A percentile compares a stretch with the other conserved stretches of the same genome.
These are phyloP conservation scores for Plectosphaerella plurivora DNA, from an alignment of 2,329 filamentous ascomycete genomes.

Conservation along the genomic window DNA sequence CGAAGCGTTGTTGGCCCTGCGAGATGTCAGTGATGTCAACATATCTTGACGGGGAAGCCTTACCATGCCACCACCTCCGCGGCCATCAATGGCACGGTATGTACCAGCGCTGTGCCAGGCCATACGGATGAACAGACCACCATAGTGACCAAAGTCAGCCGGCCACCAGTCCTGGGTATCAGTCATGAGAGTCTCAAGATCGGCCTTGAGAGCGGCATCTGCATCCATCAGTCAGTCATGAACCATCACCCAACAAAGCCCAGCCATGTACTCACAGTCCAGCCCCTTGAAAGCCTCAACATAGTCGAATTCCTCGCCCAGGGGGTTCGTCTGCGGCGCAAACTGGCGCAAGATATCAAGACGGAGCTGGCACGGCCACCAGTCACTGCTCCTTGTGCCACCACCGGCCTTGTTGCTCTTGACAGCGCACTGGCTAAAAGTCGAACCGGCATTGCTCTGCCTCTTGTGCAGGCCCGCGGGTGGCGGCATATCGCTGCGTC, in stretches of 20 bases:
- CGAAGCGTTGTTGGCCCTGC: slow-evolving; percentile 70
- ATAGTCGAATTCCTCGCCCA: slow-evolving; percentile 66
- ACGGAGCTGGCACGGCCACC: slow-evolving; percentile 67
- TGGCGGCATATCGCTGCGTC: not conserved
- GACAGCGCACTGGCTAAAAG: not conserved
- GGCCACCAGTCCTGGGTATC: slow-evolving; percentile 80
- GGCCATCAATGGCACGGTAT: slow-evolving; percentile 70
- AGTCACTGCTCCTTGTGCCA: slow-evolving; percentile 65
- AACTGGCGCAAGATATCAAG: slow-evolving; percentile 73
- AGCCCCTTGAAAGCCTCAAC: slow-evolving; percentile 66
- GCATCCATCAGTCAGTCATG: not conserved
- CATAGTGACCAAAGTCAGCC: slow-evolving; percentile 77
- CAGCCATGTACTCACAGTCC: slow-evolving; percentile 46
- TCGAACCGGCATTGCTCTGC: not conserved
- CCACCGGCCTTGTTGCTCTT: slow-evolving; percentile 46
- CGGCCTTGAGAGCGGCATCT: slow-evolving; percentile 60
- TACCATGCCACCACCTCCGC: slow-evolving; percentile 64
- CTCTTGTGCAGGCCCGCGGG: not conserved
- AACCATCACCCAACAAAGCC: not conserved
- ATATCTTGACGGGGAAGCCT: not conserved
- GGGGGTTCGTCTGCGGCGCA: slow-evolving; percentile 56
- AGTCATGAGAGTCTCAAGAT: slow-evolving; percentile 67
- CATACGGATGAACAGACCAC: slow-evolving; percentile 75
- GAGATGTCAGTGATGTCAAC: not conserved
- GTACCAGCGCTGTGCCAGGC: slow-evolving; percentile 79